These are phyloP conservation scores for Adansonia grandidieri DNA, from an alignment of 441 rosid genomes.

Conservation along the genomic window DNA sequence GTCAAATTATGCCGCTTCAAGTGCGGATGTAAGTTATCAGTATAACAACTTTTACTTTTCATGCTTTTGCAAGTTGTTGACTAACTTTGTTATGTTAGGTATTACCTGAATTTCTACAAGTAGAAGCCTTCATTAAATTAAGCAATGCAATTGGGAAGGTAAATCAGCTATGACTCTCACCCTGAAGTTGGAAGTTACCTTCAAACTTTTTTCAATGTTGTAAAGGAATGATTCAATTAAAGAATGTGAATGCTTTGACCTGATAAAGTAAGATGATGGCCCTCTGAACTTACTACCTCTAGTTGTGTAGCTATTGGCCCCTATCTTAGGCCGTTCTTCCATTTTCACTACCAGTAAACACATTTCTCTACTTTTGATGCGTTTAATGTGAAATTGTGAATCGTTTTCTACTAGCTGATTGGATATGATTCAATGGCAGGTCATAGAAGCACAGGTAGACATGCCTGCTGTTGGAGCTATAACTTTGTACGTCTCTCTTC, in stretches of 20 bases:
- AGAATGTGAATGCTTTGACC: neutral
- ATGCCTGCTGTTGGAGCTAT: constrained; percentile 73
- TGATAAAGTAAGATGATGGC: neutral
- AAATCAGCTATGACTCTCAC: constrained; percentile 24
- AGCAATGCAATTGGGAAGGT: constrained; percentile 77
- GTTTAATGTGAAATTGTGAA: constrained; percentile 28
- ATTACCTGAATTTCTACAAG: constrained; percentile 70
- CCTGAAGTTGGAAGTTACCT: constrained; percentile 24
- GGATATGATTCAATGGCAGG: constrained; percentile 42
- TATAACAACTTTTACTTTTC: constrained; percentile 18
- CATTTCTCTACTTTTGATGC: constrained; percentile 16
- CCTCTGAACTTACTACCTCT: constrained; percentile 13
- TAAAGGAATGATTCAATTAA: constrained; percentile 5
- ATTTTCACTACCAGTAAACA: constrained; percentile 9
- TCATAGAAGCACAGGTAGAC: constrained; percentile 65
- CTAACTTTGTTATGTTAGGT: constrained; percentile 45
- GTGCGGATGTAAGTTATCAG: constrained; percentile 55
- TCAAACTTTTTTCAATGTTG: constrained; percentile 9
- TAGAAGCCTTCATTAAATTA: constrained; percentile 70
- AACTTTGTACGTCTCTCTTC: constrained; percentile 70
- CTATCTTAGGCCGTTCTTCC: constrained; percentile 12
- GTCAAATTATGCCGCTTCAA: constrained; percentile 72
- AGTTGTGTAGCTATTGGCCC: neutral
- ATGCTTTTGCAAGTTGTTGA: constrained; percentile 27
- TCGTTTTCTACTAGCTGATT: constrained; percentile 29